phyloP scores from a whole-genome alignment of 139 green algal species.

The Medakamo hakoo region DNA sequence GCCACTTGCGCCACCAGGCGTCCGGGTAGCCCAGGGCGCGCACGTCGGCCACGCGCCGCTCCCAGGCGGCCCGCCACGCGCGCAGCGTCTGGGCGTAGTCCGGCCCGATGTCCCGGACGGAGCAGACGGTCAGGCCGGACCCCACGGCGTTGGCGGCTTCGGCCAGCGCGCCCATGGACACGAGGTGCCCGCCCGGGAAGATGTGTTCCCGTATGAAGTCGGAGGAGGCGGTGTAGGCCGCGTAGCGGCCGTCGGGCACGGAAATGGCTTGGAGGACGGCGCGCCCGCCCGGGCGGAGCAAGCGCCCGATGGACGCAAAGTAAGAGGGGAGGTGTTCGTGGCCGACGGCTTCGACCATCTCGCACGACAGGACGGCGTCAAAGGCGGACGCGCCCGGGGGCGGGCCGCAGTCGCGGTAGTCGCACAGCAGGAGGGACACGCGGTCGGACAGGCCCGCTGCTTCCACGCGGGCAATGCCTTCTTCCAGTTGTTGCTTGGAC shows the following conservation, averaged over 20 bases:
- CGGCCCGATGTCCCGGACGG: conserved; percentile 60
- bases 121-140: conserved; percentile 15
- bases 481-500: conserved; percentile 78
- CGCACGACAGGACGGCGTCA: conserved; percentile 44
- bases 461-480: conserved; percentile 59
- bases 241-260: conserved; percentile 63
- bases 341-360: conserved; percentile 98
- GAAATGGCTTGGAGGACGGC: conserved; percentile 57
- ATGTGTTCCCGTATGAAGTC: conserved; percentile 98
- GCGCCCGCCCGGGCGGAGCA: conserved; percentile 60
- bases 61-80: conserved; percentile 44
- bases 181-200: conserved; percentile 83
- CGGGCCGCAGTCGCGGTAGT: conserved; percentile 52
- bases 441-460: conserved; percentile 58
- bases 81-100: conserved; percentile 82
- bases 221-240: conserved; percentile 60
- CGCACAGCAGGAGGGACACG: conserved; percentile 72
- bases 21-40: conserved; percentile 54
- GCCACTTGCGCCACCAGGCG: conserved; percentile 73
- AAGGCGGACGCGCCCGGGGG: neutral
- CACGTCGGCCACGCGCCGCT: conserved; percentile 16
- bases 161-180: conserved; percentile 60
- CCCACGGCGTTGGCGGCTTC: conserved; percentile 36
- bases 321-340: conserved; percentile 77
- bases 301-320: conserved; percentile 51